Base-by-base conservation (phyloP, 2,329 filamentous ascomycete species). In the Nakataea oryzae region DNA sequence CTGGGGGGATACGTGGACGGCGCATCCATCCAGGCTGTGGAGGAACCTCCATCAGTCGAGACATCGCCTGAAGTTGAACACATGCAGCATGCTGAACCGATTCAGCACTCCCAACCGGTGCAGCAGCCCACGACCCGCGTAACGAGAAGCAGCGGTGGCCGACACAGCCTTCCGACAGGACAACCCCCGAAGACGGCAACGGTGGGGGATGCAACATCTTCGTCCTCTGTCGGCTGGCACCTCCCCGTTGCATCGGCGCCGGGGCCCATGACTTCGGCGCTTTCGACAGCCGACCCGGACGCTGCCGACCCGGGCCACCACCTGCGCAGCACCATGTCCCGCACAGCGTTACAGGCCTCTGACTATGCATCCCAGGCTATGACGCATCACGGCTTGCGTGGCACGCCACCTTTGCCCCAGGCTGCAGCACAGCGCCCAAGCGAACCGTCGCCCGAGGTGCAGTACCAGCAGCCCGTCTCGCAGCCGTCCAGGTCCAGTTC, bases 401-500 rank as follows among this genome's bases (percentile, higher is more conserved):
- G 56, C 13, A n/a, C 28, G 9, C 28, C 65, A 13, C 65, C 64
- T 12, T 59, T 70, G 9, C 64, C 70, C 1, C 70, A 73, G 50
- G 65, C 68, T 6, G 59, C 67, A 21, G 58, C 67, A 3, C 70
- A 69, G 50, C 63, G 64, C 5, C 64, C 65, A 14, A 68, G 66
- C 59, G 75, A 68, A 65, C 71, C 65, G 65, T 74, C 69, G 55
- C 63, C 71, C 0, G 68, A 69, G 2, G 67, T 69, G 11, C 71
- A 70, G 50, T 75, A 24, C 13, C 41, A 50, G 41, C 41, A 50
- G 41, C 41, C 41, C 21, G 24, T n/a, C 4, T 17, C 74, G 21
- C 70, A 72, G 47, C 63, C 65, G 28, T 63, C 71, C 60, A 68
- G 69, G 28, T 66, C 70, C 13, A 70, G 70, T 62, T 76, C 76